phyloP scores from a whole-genome alignment of 352 stramenopile genomes.

The Phytophthora litchii region DNA sequence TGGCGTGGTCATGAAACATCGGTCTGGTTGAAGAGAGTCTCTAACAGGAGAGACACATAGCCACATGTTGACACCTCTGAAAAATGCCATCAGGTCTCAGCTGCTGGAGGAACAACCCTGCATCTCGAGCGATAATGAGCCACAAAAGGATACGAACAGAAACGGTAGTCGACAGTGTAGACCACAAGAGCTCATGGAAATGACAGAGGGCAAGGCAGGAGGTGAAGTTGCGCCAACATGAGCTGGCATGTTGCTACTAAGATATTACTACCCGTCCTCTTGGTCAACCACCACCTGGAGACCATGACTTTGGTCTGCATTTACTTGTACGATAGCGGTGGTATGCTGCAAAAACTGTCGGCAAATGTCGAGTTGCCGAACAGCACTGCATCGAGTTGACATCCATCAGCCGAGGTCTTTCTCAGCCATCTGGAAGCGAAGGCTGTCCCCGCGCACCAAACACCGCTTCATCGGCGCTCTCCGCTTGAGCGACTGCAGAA shows the following conservation, averaged over 20 bases:
- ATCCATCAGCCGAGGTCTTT: conserved; percentile 33
- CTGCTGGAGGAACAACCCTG: conserved; percentile 24
- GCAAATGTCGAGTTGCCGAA: neutral
- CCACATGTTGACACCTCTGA: conserved; percentile 24
- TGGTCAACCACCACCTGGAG: no score
- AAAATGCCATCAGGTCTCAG: conserved; percentile 31
- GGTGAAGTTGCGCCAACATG: no score
- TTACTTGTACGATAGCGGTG: no score
- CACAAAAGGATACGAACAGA: conserved; percentile 28
- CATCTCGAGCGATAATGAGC: conserved; percentile 12
- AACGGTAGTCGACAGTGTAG: conserved; percentile 8
- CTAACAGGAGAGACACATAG: conserved; percentile 12
- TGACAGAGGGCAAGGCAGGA: conserved; percentile 7
- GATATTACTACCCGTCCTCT: no score
- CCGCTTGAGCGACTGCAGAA: conserved; percentile 11
- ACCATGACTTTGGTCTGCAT: no score
- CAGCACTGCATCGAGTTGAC: neutral
- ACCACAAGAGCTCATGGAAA: no score
- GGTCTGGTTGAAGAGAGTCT: conserved; percentile 19
- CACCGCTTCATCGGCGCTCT: conserved; percentile 17
- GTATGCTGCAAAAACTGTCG: no score
- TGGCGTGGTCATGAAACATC: conserved; percentile 2
- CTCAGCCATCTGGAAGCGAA: conserved; percentile 27
- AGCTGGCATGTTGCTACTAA: no score
- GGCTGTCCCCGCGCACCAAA: conserved; percentile 18